These are phyloP conservation scores for Notholithocarpus densiflorus DNA, from an alignment of 306 rosid genomes.

Conservation along the genomic window DNA sequence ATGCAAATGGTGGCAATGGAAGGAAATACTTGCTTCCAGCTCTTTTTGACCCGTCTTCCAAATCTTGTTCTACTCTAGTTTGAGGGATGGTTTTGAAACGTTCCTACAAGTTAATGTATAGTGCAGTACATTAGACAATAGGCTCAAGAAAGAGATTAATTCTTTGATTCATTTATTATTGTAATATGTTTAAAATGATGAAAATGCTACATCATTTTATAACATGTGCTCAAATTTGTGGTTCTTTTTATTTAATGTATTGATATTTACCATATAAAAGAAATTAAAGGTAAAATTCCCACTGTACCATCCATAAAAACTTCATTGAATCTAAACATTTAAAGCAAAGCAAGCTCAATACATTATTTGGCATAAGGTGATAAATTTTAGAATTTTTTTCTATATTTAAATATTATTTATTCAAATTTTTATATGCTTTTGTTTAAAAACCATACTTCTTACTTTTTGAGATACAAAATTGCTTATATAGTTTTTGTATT, in stretches of 20 bases:
- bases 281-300: no score
- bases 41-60: slow-evolving; percentile 50
- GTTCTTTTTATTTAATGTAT: background rate
- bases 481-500: no score
- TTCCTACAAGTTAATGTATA: background rate
- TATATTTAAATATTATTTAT: no score
- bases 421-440: no score
- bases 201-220: background rate
- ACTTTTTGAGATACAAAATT: no score
- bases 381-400: no score
- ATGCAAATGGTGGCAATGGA: slow-evolving; percentile 50
- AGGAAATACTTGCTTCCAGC: slow-evolving; percentile 65
- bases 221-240: background rate
- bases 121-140: background rate
- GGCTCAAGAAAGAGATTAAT: background rate
- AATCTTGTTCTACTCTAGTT: slow-evolving; percentile 53
- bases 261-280: background rate
- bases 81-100: background rate
- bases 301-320: no score
- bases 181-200: background rate
- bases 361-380: no score
- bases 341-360: no score
- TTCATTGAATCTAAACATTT: no score
- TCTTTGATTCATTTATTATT: slow-evolving; percentile 17
- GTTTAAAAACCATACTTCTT: no score